Evolutionary conservation across 2,329 filamentous ascomycete genomes (phyloP).

Genomic region (Venturia asperata): DNA sequence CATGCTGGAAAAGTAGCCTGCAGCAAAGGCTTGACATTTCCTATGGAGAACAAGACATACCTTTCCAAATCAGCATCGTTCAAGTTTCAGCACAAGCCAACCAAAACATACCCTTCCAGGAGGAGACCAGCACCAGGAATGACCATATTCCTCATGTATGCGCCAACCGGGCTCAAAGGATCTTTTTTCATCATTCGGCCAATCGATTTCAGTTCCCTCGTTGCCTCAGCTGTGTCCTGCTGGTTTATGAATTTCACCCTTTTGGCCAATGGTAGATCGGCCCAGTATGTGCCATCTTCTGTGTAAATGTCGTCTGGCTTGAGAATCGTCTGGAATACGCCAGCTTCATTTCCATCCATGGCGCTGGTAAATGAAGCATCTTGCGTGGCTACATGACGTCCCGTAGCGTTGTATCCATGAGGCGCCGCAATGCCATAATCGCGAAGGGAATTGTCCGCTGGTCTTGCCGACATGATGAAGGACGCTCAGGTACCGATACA

Average conservation of each 20-base stretch:
- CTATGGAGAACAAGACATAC: constrained; percentile 97
- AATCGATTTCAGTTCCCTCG: constrained; percentile 58
- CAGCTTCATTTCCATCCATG: constrained; percentile 53
- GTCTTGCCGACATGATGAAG: background rate
- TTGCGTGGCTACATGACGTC: constrained; percentile 37
- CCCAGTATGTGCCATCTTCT: constrained; percentile 81
- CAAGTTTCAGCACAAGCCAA: background rate
- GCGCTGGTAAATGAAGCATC: constrained; percentile 25
- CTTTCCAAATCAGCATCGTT: constrained; percentile 26
- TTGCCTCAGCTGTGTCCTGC: constrained; percentile 64
- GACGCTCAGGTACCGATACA: background rate
- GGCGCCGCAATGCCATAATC: constrained; percentile 25
- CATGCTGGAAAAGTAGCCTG: constrained; percentile 66
- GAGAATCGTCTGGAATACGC: constrained; percentile 69
- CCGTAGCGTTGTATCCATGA: constrained; percentile 41
- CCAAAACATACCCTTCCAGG: constrained; percentile 59
- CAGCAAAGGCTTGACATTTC: constrained; percentile 82
- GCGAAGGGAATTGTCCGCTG: constrained; percentile 13
- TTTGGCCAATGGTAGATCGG: constrained; percentile 66
- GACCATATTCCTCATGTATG: constrained; percentile 86
- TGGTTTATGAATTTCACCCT: constrained; percentile 68
- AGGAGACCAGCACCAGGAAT: constrained; percentile 87
- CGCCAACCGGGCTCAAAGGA: constrained; percentile 72
- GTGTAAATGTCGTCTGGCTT: constrained; percentile 86
- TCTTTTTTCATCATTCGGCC: constrained; percentile 80